A percentile compares a stretch with the other conserved stretches of the same genome.
Evolutionary conservation across 352 stramenopile species (phyloP).

Genomic region (Phytophthora constricta): DNA sequence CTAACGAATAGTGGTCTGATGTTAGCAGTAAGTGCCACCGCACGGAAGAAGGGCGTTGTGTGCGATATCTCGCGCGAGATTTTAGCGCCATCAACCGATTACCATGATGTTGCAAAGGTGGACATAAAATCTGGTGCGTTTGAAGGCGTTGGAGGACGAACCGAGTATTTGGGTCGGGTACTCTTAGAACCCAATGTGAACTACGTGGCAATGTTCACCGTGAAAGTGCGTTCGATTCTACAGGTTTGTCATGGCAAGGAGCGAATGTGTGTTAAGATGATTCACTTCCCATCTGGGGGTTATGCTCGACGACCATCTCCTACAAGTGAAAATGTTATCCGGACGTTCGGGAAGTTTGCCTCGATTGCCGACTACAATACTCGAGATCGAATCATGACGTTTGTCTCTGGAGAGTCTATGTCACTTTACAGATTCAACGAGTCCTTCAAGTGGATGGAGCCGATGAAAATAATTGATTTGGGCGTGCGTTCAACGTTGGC

Average conservation of each 20-base stretch:
- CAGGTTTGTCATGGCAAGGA: constrained; percentile 23
- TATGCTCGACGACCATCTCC: background rate
- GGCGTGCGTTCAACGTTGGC: constrained; percentile 32
- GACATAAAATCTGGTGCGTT: background rate
- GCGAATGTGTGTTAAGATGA: constrained; percentile 29
- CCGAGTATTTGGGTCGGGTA: constrained; percentile 23
- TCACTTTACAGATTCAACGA: constrained; percentile 42
- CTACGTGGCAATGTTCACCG: constrained; percentile 35
- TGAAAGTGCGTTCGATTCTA: constrained; percentile 34
- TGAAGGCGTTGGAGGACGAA: background rate
- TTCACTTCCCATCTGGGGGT: constrained; percentile 16
- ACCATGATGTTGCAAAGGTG: constrained; percentile 32
- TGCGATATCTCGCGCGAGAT: constrained; percentile 12
- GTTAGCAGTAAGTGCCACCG: constrained; percentile 7
- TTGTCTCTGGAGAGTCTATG: constrained; percentile 23
- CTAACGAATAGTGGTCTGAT: constrained; percentile 14
- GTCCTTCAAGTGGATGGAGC: constrained; percentile 36
- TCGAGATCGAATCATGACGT: constrained; percentile 27
- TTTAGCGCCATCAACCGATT: constrained; percentile 3
- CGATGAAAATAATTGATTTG: constrained; percentile 37
- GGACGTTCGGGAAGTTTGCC: constrained; percentile 26
- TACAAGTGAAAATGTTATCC: constrained; percentile 14
- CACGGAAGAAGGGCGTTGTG: constrained; percentile 3
- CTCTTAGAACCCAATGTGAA: constrained; percentile 10
- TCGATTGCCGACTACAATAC: constrained; percentile 37